Evolutionary conservation across 2,329 filamentous ascomycete species (phyloP), one percentile per base, ranked within the genome.

Genomic region (Pezicula carpinea): DNA sequence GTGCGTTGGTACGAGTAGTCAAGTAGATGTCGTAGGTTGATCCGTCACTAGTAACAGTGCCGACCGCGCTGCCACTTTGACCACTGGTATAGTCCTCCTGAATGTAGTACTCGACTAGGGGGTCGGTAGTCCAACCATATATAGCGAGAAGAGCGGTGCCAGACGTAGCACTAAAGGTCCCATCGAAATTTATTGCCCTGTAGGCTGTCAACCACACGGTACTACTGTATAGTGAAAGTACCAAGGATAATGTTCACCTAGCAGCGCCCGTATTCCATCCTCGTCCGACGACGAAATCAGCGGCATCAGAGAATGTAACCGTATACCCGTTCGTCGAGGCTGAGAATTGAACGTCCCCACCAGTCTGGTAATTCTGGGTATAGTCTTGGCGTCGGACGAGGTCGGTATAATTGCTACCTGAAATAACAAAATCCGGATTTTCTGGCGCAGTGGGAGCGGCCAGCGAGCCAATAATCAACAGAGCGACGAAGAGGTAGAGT

Each of bases 51-150:
- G 66, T 70, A 52, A 81, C 70, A 47, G 70, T 70, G 19, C 76
- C 77, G 58, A 74, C 73, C 50, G 66, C 64, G 2, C 67, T 71
- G 52, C 69, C 69, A 15, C 70, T 69, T 49, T 67, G 67, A 1
- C 74, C 73, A 38, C 74, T 68, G 57, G 77, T 72, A 35, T 68
- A 69, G 50, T 72, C 74, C 50, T 81, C 77, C 53, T 80, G 68
- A 48, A 81, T 73, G 65, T 80, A 80, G 66, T 79, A 80, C 54
- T 80, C 77, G 58, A 79, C 67, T n/a, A 78, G 63, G 0, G 75
- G 75, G 59, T 69, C 70, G 15, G 59, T 65, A 2, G 73, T 75
- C 75, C 77, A 81, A 41, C 77, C 77, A 57, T 81, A 80, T 15
- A 80, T 61, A 15, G 75, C 65, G n/a, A 82, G 66, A 58, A 79